These are phyloP conservation scores for Volvox reticuliferus DNA, from an alignment of 139 green algal genomes.

Conservation along the genomic window DNA sequence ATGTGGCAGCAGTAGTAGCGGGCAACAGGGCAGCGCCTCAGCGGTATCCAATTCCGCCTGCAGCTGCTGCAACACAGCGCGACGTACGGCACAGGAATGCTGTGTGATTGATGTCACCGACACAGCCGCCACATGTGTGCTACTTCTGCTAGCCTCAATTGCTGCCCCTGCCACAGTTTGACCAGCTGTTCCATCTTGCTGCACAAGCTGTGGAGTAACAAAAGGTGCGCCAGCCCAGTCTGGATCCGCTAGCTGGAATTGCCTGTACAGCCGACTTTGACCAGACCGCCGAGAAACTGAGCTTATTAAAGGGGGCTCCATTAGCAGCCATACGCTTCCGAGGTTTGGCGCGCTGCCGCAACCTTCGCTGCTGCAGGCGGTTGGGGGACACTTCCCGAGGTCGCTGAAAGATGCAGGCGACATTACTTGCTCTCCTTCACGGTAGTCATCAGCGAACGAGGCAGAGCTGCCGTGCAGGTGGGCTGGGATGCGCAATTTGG, in stretches of 20 bases:
- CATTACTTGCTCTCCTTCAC: neutral
- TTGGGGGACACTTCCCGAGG: too few species aligned
- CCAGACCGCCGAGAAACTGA: neutral
- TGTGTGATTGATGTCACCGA: too few species aligned
- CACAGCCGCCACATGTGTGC: too few species aligned
- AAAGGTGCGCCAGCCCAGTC: neutral
- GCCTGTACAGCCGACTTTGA: neutral
- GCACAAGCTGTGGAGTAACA: too few species aligned
- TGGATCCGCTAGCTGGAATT: neutral
- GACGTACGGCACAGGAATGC: neutral
- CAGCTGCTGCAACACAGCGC: neutral
- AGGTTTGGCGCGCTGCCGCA: neutral
- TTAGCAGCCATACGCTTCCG: neutral
- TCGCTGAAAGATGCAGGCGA: neutral
- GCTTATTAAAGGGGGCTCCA: neutral
- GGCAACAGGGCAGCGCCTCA: neutral
- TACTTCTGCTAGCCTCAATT: too few species aligned
- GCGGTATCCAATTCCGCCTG: neutral
- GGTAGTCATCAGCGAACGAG: conserved; percentile 7
- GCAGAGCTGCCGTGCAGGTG: neutral
- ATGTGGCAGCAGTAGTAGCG: conserved; percentile 31
- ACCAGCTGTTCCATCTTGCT: too few species aligned
- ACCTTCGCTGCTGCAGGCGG: neutral
- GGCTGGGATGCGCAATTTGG: neutral
- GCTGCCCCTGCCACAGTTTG: neutral